Conservation (phyloP, 2,329 filamentous ascomycete genomes). For the Exophiala lecanii-corni region DNA sequence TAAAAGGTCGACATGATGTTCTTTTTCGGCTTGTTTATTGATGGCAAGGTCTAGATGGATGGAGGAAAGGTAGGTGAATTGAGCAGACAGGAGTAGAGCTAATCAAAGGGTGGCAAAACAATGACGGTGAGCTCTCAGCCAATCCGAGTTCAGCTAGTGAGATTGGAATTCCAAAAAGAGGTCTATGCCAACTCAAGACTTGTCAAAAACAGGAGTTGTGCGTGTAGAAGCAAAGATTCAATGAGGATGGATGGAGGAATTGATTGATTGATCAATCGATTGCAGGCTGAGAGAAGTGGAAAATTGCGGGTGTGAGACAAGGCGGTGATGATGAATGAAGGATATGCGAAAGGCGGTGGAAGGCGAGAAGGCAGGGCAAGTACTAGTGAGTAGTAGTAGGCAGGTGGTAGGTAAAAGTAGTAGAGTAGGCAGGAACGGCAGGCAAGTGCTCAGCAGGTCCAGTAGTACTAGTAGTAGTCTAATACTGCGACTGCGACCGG, state of each 20-base stretch:
- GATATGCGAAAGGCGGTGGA: constrained; percentile 14
- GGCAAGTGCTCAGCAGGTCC: not conserved
- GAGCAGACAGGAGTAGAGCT: constrained; percentile 9
- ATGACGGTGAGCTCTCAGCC: constrained; percentile 4
- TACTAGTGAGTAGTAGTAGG: constrained; percentile 1
- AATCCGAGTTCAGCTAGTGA: constrained; percentile 12
- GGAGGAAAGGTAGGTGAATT: constrained; percentile 8
- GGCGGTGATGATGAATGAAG: constrained; percentile 12
- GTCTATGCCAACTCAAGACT: constrained; percentile 5
- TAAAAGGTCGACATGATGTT: constrained; percentile 44
- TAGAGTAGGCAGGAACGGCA: not conserved
- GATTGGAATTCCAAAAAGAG: not conserved
- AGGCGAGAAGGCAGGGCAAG: constrained; percentile 7
- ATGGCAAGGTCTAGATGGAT: constrained; percentile 6
- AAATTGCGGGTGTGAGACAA: constrained; percentile 9
- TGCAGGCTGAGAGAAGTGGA: constrained; percentile 6
- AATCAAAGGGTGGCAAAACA: constrained; percentile 24
- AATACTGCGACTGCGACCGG: too few relatives aligned
- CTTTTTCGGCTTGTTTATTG: constrained; percentile 8
- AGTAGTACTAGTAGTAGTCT: not conserved
- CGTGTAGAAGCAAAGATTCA: constrained; percentile 8
- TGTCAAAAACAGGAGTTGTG: constrained; percentile 4
- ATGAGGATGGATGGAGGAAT: constrained; percentile 6
- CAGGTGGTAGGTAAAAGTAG: not conserved
- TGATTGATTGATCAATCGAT: too few relatives aligned